Conservation (phyloP, 768 basidiomycete genomes). For the Termitomyces sp. region DNA sequence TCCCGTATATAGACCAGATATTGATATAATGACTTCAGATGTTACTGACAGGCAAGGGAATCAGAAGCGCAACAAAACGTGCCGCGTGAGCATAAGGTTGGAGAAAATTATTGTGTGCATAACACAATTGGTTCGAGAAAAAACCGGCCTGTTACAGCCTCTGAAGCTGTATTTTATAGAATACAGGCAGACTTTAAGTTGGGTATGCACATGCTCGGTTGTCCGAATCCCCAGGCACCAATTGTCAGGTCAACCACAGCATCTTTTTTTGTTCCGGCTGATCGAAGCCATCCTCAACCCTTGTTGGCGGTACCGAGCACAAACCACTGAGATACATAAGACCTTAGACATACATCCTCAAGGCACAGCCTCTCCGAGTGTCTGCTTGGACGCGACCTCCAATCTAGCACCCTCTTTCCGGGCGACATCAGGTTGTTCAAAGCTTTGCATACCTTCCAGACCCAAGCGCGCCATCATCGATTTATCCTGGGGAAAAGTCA, state of each 20-base stretch:
- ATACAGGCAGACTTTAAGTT: background rate
- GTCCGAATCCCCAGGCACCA: slow-evolving; percentile 13
- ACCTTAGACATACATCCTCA: slow-evolving; percentile 3
- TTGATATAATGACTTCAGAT: background rate
- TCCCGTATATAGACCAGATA: background rate
- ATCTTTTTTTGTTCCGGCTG: slow-evolving; percentile 1
- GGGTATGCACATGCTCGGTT: background rate
- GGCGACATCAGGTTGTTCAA: slow-evolving; percentile 65
- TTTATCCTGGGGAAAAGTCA: slow-evolving; percentile 59
- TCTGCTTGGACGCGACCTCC: slow-evolving; percentile 7
- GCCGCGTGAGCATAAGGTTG: background rate
- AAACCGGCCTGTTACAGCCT: background rate
- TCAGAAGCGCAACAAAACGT: slow-evolving; percentile 11
- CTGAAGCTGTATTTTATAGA: background rate
- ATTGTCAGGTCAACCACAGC: background rate
- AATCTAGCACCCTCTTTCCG: slow-evolving; percentile 42
- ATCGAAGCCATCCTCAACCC: background rate
- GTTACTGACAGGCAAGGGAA: slow-evolving; percentile 17
- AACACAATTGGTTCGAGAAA: slow-evolving; percentile 4
- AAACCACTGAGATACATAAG: slow-evolving; percentile 4
- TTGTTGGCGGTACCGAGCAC: slow-evolving; percentile 13
- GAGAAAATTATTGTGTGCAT: slow-evolving; percentile 2
- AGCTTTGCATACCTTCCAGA: slow-evolving; percentile 84
- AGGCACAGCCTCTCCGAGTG: background rate
- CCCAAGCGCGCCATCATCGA: slow-evolving; percentile 94